These are phyloP conservation scores for Leccinellum luteum DNA, from an alignment of 768 basidiomycete genomes.

Conservation along the genomic window DNA sequence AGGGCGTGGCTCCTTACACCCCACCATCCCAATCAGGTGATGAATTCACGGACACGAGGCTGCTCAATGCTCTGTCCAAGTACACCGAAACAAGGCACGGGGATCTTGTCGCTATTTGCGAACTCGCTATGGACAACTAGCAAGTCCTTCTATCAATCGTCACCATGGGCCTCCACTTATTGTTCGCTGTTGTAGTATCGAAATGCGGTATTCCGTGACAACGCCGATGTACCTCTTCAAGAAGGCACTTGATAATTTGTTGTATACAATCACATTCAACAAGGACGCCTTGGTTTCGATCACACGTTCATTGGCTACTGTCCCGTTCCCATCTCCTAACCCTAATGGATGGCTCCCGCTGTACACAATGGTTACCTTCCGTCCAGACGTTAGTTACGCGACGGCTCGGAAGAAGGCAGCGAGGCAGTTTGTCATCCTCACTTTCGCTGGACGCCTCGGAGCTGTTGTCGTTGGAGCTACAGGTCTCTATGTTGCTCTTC, in stretches of 20 bases:
- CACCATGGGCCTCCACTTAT: constrained; percentile 20
- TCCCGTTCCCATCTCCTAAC: constrained; percentile 56
- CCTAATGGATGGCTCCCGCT: constrained; percentile 86
- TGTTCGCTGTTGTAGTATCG: constrained; percentile 55
- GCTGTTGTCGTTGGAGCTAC: constrained; percentile 41
- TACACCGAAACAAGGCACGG: constrained; percentile 84
- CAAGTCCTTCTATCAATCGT: constrained; percentile 45
- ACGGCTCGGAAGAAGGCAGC: constrained; percentile 69
- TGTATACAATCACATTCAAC: constrained; percentile 60
- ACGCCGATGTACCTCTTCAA: constrained; percentile 76
- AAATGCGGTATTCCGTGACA: constrained; percentile 92
- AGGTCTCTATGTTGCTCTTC: constrained; percentile 36
- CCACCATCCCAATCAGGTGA: constrained; percentile 29
- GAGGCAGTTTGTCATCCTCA: constrained; percentile 66
- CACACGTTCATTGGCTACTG: constrained; percentile 43
- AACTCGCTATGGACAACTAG: constrained; percentile 97
- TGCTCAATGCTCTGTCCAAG: constrained; percentile 64
- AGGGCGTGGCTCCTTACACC: constrained; percentile 54
- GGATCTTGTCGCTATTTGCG: constrained; percentile 87
- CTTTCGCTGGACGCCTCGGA: constrained; percentile 47
- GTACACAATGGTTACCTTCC: constrained; percentile 98
- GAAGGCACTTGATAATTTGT: constrained; percentile 73
- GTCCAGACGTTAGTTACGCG: constrained; percentile 91
- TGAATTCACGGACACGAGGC: constrained; percentile 47
- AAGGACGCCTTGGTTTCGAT: constrained; percentile 46